Evolutionary conservation across 2,329 filamentous ascomycete genomes (phyloP).

Genomic region (Decorospora gaudefroyi): DNA sequence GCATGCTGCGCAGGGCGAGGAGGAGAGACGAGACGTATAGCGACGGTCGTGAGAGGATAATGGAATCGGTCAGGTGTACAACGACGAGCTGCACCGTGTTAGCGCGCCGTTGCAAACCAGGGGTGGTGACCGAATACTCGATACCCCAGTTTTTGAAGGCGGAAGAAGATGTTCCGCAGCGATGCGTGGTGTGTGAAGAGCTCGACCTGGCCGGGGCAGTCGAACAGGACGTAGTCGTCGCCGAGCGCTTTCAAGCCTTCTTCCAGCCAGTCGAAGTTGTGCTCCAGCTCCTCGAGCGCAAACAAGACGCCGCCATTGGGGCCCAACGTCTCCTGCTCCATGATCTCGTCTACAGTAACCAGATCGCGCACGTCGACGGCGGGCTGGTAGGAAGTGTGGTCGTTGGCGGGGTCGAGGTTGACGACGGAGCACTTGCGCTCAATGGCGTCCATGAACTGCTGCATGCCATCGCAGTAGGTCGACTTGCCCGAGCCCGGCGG

Average conservation of each 20-base stretch:
- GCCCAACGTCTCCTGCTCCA: slow-evolving; percentile 86
- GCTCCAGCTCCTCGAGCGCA: slow-evolving; percentile 90
- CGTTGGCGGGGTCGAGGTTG: slow-evolving; percentile 96
- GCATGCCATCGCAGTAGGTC: slow-evolving; percentile 98
- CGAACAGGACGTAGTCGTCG: slow-evolving; percentile 92
- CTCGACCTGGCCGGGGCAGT: slow-evolving; percentile 96
- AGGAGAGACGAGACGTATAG: slow-evolving; percentile 94
- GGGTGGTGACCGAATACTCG: slow-evolving; percentile 65
- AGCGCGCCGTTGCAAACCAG: slow-evolving; percentile 22
- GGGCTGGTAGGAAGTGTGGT: slow-evolving; percentile 83
- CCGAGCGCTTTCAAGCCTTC: slow-evolving; percentile 76
- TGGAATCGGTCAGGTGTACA: slow-evolving; percentile 90
- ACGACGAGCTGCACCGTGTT: slow-evolving; percentile 74
- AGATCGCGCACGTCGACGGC: slow-evolving; percentile 89
- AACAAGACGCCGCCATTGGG: slow-evolving; percentile 93
- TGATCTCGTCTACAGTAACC: slow-evolving; percentile 90
- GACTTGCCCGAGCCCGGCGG: slow-evolving; percentile 95
- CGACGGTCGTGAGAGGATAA: slow-evolving; percentile 89
- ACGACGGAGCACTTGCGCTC: slow-evolving; percentile 92
- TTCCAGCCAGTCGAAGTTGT: slow-evolving; percentile 92
- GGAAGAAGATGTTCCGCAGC: slow-evolving; percentile 87
- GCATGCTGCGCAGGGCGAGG: slow-evolving; percentile 91
- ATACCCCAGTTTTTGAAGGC: slow-evolving; percentile 87
- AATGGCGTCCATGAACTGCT: slow-evolving; percentile 96
- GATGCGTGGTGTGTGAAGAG: slow-evolving; percentile 95